These are phyloP conservation scores for Mycena maculata DNA, from an alignment of 768 basidiomycete species.

Conservation along the genomic window DNA sequence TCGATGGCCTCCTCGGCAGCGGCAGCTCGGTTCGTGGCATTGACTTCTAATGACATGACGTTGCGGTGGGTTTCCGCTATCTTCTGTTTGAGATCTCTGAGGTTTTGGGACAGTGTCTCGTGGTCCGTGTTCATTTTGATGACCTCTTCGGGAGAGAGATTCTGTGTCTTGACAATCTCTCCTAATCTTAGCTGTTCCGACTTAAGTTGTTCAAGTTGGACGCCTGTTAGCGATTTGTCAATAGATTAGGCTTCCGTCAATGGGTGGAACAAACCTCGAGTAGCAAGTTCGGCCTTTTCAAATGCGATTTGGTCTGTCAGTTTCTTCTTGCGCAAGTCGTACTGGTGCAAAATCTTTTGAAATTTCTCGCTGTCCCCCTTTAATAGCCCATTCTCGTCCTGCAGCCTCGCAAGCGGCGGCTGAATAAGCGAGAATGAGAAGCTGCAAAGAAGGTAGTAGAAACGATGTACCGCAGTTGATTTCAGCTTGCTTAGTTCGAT, in stretches of 20 bases:
- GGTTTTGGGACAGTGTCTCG: conserved; percentile 75
- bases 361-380: conserved; percentile 84
- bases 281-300: conserved; percentile 72
- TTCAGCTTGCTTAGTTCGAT: conserved; percentile 68
- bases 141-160: conserved; percentile 92
- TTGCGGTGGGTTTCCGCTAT: conserved; percentile 77
- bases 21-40: conserved; percentile 80
- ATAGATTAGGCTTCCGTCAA: conserved; percentile 10
- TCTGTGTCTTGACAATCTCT: conserved; percentile 83
- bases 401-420: conserved; percentile 74
- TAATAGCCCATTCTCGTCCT: conserved; percentile 71
- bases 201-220: conserved; percentile 71
- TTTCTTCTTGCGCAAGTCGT: conserved; percentile 76
- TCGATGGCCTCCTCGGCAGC: conserved; percentile 87
- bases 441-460: conserved; percentile 8
- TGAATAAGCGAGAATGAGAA: conserved; percentile 38
- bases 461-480: conserved; percentile 64
- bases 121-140: conserved; percentile 91
- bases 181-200: conserved; percentile 72
- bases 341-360: conserved; percentile 76
- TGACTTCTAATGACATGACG: conserved; percentile 86
- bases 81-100: conserved; percentile 83
- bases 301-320: conserved; percentile 73
- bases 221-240: conserved; percentile 51
- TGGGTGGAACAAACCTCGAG: conserved; percentile 57